Percentiles rank a stretch among this genome's conserved stretches.
These are phyloP conservation scores for Lactifluus subvellereus DNA, from an alignment of 768 basidiomycete genomes.

Conservation along the genomic window DNA sequence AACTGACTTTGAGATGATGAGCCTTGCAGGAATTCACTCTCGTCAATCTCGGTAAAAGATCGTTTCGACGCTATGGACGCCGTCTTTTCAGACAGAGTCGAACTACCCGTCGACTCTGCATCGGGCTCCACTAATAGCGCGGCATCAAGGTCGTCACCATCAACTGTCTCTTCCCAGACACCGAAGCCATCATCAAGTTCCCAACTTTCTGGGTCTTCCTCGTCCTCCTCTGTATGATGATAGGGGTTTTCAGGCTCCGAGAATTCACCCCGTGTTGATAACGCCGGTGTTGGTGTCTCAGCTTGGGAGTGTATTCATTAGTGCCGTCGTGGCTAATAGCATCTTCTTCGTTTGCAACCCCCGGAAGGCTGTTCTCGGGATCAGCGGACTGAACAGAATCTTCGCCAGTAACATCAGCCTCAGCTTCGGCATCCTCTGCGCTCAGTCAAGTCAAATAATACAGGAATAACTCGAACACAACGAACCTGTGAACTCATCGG, in stretches of 20 bases:
- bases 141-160: constrained; percentile 10
- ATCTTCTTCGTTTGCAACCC: not conserved
- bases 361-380: not conserved
- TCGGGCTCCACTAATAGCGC: constrained; percentile 8
- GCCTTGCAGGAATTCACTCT: not conserved
- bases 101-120: constrained; percentile 16
- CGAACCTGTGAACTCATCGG: constrained; percentile 12
- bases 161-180: constrained; percentile 11
- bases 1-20: constrained; percentile 16
- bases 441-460: not conserved
- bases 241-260: not conserved
- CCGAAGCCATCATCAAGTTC: constrained; percentile 19
- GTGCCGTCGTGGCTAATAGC: not conserved
- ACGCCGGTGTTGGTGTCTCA: not conserved
- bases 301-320: not conserved
- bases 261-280: not conserved
- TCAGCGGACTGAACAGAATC: not conserved
- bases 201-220: constrained; percentile 18
- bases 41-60: constrained; percentile 13
- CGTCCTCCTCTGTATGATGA: constrained; percentile 4
- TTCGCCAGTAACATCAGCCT: constrained; percentile 5
- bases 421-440: constrained; percentile 12
- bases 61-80: constrained; percentile 14
- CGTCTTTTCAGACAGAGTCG: constrained; percentile 13
- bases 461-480: not conserved